Evolutionary conservation across 768 basidiomycete species (phyloP).

Genomic region (Termitomyces sp.): DNA sequence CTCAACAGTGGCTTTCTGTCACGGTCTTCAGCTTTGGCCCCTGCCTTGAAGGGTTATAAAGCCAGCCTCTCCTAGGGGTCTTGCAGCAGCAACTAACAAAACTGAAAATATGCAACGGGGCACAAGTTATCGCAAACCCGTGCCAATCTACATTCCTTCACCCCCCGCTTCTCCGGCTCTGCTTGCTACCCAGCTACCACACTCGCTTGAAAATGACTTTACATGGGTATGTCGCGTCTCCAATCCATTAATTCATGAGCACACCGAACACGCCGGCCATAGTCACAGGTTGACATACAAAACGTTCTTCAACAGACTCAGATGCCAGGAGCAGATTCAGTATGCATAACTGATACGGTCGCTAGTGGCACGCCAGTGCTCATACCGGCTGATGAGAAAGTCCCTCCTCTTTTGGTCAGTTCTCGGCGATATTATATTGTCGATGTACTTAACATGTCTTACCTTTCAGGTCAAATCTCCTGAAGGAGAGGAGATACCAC

Average conservation of each 20-base stretch:
- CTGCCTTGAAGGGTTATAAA: background rate
- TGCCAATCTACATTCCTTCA: conserved; percentile 60
- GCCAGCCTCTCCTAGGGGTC: background rate
- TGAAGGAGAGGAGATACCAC: conserved; percentile 4
- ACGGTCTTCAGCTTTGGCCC: conserved; percentile 6
- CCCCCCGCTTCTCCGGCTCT: conserved; percentile 41
- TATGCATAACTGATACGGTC: conserved; percentile 1
- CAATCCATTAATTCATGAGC: too few species aligned
- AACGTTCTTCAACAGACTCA: conserved; percentile 20
- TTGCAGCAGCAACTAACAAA: background rate
- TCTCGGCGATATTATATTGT: background rate
- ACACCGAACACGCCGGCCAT: conserved; percentile 16
- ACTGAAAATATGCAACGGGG: conserved; percentile 24
- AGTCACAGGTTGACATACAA: conserved; percentile 25
- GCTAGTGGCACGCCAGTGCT: background rate
- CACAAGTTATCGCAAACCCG: conserved; percentile 70
- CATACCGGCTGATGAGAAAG: background rate
- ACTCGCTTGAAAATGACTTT: conserved; percentile 5
- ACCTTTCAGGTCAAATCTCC: conserved; percentile 4
- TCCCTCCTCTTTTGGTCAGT: conserved; percentile 8
- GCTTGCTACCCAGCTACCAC: conserved; percentile 6
- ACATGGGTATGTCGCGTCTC: background rate
- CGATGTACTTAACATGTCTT: background rate
- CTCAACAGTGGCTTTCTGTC: conserved; percentile 1
- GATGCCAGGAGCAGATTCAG: background rate